phyloP scores from a whole-genome alignment of 2,329 filamentous ascomycete species.

The Trichoderma simmonsii region DNA sequence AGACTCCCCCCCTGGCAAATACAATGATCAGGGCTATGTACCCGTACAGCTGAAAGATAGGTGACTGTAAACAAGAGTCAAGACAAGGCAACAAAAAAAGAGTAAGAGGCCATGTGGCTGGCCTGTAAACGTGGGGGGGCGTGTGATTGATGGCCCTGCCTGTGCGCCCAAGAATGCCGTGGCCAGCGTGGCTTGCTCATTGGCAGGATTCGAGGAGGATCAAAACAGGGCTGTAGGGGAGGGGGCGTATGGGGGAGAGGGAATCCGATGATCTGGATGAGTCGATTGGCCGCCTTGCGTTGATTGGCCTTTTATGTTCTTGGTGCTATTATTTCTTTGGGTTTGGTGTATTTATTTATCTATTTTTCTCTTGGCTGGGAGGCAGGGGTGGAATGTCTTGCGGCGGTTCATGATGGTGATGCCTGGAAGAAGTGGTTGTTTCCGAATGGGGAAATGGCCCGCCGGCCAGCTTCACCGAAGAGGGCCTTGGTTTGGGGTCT shows the following conservation, averaged over 20 bases:
- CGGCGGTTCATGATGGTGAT: neutral
- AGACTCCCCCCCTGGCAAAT: neutral
- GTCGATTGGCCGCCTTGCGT: slow-evolving; percentile 8
- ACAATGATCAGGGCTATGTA: neutral
- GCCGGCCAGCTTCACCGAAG: neutral
- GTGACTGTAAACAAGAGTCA: neutral
- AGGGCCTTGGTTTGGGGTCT: neutral
- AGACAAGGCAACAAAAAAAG: neutral
- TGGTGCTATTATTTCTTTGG: neutral
- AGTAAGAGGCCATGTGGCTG: neutral
- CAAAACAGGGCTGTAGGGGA: neutral
- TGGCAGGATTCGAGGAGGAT: neutral
- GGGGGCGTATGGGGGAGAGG: neutral
- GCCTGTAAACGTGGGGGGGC: neutral
- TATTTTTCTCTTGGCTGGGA: neutral
- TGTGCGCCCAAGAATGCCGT: neutral
- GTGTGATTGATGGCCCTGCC: neutral
- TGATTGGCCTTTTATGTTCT: neutral
- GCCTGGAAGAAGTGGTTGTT: neutral
- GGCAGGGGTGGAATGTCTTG: neutral
- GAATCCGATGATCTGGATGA: slow-evolving; percentile 10
- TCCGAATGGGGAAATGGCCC: neutral
- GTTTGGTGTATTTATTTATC: neutral
- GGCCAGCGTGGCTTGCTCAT: neutral
- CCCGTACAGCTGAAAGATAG: neutral